Base-by-base conservation (phyloP, 2,329 filamentous ascomycete species). In the Thielaviopsis populi region DNA sequence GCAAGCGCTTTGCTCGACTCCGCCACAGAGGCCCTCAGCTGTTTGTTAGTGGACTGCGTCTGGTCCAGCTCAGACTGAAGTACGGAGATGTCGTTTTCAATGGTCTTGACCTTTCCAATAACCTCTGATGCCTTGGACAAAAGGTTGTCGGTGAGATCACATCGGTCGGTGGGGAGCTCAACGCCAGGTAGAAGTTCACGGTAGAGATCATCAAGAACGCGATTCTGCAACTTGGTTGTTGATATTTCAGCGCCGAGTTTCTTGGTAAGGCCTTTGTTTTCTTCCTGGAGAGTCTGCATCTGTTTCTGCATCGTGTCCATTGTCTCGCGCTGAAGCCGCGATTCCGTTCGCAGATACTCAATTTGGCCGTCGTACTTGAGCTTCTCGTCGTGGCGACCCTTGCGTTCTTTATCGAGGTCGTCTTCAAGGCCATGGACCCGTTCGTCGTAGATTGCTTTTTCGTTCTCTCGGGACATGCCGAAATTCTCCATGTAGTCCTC, bases 401-500 rank as follows among this genome's bases (percentile, higher is more conserved):
- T 81, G 42, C 76, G 78, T 17, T 86, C 73, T 60, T 79, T 81
- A 63, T 89, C 83, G 17, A 95, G 75, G 69, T 96, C 88, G 17
- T 81, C 77, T 69, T 91, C 83, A 0, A 96, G 79, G 8, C 79
- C 77, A 56, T 83, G 83, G 40, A 91, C 77, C 65, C 80, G 85
- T 58, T 87, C 83, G 67, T 92, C 86, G 54, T 85, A 80, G 1
- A 81, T 80, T 3, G 82, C 83, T 70, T 85, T 88, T 70, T 94
- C 88, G 68, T 95, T 86, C 68, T 96, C 90, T 53, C 89, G 83
- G 48, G 88, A 91, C 69, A 90, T 89, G 50, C 89, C 80, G 63
- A 92, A 83, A 66, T 90, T 82, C 69, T 96, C 91, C 61, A 97
- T 83, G 71, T 96, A 91, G 70, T 96, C 91, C 74, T 99, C 94